Evolutionary conservation across 805 yeast genomes (phyloP), one percentile per base, ranked within the genome.

Genomic region (Hanseniaspora valbyensis): DNA sequence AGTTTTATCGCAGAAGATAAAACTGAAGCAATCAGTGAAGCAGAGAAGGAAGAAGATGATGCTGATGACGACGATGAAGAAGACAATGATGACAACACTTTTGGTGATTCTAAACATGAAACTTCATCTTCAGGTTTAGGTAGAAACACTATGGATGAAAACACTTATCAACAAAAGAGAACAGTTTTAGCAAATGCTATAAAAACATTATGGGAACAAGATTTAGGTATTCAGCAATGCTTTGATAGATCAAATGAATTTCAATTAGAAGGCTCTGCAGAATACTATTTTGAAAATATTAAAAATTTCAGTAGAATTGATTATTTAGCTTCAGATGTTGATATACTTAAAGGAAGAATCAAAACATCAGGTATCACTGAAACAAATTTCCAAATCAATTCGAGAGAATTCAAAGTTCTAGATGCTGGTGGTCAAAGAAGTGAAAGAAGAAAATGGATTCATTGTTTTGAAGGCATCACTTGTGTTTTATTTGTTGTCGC

Each of bases 401-500:
- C 77, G 2, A 74, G 78, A 42, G 76, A 72, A 55, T 81, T 89
- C 62, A 80, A 78, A 59, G 85, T 92, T 38, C 68, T 88, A 40
- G 98, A 92, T 70, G 97, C 96, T 3, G 98, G 98, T 49, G 98
- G 98, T 1, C 96, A 89, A 67, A 69, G 96, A 54, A 78, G 86
- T 19, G 96, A 89, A 63, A 73, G 96, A 54, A 78, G 82, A 58
- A 89, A 89, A 63, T 89, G 96, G 96, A 84, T 89, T 55, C 95
- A 88, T 61, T 86, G 95, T 61, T 89, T 89, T 66, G 92, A 89
- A 60, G 86, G 83, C 54, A 84, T 90, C 44, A 83, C 95, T 0
- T 84, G 94, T 3, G 82, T 94, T 0, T 64, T 90, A 34, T 92
- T 87, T 64, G 95, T 90, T 7, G 74, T 84, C 18, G 96, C 96